Evolutionary conservation across 257 asterid species (phyloP).

Genomic region (Eucommia ulmoides): DNA sequence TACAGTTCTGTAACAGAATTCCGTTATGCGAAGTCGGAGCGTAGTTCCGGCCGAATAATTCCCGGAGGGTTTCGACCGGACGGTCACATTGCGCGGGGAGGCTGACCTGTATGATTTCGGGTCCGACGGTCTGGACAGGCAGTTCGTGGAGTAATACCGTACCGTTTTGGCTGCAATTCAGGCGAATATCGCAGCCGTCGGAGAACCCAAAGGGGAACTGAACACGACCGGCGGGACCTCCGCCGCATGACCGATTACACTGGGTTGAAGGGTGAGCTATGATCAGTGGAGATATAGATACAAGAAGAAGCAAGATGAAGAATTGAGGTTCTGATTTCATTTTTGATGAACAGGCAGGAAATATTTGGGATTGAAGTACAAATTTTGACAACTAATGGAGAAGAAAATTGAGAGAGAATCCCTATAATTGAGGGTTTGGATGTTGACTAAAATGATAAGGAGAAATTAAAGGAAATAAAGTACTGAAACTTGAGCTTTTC

Average conservation of each 20-base stretch:
- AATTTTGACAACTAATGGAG: no score
- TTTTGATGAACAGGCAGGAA: conserved; percentile 5
- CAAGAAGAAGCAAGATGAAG: conserved; percentile 2
- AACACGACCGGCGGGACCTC: conserved; percentile 7
- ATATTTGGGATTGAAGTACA: no score
- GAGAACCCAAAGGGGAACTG: conserved; percentile 75
- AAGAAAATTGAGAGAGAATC: no score
- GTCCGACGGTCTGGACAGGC: conserved; percentile 28
- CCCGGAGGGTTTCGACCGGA: conserved; percentile 27
- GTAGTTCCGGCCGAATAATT: conserved; percentile 36
- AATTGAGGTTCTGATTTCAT: conserved; percentile 11
- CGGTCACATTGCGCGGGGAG: conserved; percentile 49
- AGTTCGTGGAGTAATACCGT: conserved; percentile 27
- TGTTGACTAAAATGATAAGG: no score
- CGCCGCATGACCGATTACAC: conserved; percentile 52
- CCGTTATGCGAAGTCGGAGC: conserved; percentile 71
- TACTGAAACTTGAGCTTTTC: no score
- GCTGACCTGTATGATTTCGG: conserved; percentile 27
- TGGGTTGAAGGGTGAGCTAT: conserved; percentile 4
- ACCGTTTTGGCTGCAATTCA: conserved; percentile 46
- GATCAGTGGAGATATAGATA: conserved; percentile 7
- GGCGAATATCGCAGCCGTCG: conserved; percentile 41
- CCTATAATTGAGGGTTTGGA: no score
- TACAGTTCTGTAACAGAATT: conserved; percentile 46
- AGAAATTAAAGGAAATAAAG: no score